A percentile compares a stretch with the other conserved stretches of the same genome.
Conservation (phyloP, 169 alveolate genomes). For the Cryptosporidium sp. region DNA sequence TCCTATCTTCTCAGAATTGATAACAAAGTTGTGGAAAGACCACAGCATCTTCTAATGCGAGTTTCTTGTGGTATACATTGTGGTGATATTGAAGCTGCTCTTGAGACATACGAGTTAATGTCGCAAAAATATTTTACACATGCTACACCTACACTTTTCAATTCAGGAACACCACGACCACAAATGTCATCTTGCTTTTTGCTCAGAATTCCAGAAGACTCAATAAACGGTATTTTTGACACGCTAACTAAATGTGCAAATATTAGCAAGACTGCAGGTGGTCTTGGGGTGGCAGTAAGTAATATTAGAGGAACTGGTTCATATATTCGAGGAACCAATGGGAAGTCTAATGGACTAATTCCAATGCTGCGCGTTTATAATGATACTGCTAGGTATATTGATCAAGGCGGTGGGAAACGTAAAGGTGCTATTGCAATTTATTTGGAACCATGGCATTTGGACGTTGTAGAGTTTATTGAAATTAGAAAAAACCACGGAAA, state of each 20-base stretch:
- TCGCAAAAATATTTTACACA: slow-evolving; percentile 96
- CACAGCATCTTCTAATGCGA: slow-evolving; percentile 98
- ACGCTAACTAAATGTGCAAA: slow-evolving; percentile 95
- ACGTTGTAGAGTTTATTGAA: slow-evolving; percentile 94
- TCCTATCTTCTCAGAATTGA: slow-evolving; percentile 91
- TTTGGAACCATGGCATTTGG: slow-evolving; percentile 99
- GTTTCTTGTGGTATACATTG: slow-evolving; percentile 97
- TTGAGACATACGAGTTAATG: slow-evolving; percentile 94
- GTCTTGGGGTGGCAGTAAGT: slow-evolving; percentile 96
- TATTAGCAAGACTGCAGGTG: slow-evolving; percentile 98
- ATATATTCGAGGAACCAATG: slow-evolving; percentile 98
- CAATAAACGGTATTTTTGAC: slow-evolving; percentile 97
- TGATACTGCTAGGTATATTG: slow-evolving; percentile 87
- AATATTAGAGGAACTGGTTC: slow-evolving; percentile 95
- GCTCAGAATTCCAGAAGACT: slow-evolving; percentile 93
- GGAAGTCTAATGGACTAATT: slow-evolving; percentile 96
- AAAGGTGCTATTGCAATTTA: slow-evolving; percentile 98
- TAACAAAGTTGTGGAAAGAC: slow-evolving; percentile 95
- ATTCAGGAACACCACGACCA: slow-evolving; percentile 96
- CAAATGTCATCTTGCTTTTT: slow-evolving; percentile 97
- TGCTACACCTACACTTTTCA: slow-evolving; percentile 99
- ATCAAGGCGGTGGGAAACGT: slow-evolving; percentile 93
- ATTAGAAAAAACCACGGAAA: slow-evolving; percentile 96
- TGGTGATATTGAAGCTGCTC: slow-evolving; percentile 94
- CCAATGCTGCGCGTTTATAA: slow-evolving; percentile 98